Base-by-base conservation (phyloP, 2,329 filamentous ascomycete species). In the Nothomitra cinnamomea region DNA sequence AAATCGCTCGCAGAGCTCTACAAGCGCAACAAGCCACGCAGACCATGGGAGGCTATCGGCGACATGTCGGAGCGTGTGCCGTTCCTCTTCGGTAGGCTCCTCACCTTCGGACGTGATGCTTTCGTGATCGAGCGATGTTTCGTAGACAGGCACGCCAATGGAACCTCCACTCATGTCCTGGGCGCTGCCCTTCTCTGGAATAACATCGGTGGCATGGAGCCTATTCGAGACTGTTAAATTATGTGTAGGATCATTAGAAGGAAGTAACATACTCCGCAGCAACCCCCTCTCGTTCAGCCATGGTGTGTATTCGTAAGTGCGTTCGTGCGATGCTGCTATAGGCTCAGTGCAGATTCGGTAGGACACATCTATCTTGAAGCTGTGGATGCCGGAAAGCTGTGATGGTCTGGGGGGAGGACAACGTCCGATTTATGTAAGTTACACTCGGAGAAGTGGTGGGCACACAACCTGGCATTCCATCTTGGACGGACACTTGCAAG, bases 1-100 rank as follows among this genome's bases (percentile, higher is more conserved):
- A 60, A 73, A 73, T 4, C 71, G 67, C 60, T 74, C 72, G 61
- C 69, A 72, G 2, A 74, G 61, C 60, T 74, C 72, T 51, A 74
- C 70, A 24, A 73, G 60, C n/a, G 71, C 71, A 52, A 74, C 68
- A 17, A 73, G 58, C 58, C 71, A 73, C 24, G 71, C 70, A 21
- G 66, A 65, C 59, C 67, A 68, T 45, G 71, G 71, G 2, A 74
- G 62, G 45, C 66, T 65, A 60, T 73, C 71, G 47, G 69, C 67
- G n/a, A 73, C 65, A 55, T 68, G 67, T 53, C 70, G 63, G 24
- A 74, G 63, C 1, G 66, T 69, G 41, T 59, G 61, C 56, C 64
- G 64, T 57, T 73, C 71, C 32, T 69, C 65, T 3, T 67, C 66
- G 19, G 66, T 70, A 1, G 70, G 71, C 55, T 63, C 62, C n/a